A percentile compares a stretch with the other conserved stretches of the same genome.
Conservation (phyloP, 805 yeast species). For the Starmerella floricola region DNA sequence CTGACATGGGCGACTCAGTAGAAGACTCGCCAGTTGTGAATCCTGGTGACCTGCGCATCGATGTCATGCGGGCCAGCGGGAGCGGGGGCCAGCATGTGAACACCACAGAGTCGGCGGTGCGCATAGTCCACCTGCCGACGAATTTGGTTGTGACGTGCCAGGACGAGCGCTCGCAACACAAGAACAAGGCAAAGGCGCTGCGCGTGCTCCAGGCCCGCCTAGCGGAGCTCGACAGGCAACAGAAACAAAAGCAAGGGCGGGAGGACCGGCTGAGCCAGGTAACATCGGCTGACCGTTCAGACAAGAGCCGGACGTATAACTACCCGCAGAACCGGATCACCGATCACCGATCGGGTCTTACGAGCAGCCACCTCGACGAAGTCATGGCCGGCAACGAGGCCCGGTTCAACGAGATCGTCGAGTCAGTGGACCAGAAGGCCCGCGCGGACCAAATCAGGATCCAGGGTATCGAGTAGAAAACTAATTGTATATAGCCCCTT, state of each 20-base stretch:
- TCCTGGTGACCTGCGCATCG: constrained; percentile 81
- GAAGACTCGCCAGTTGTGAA: constrained; percentile 61
- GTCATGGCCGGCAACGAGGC: constrained; percentile 43
- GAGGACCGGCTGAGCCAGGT: constrained; percentile 70
- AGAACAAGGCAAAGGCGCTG: constrained; percentile 86
- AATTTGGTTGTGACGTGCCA: constrained; percentile 84
- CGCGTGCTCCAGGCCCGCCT: constrained; percentile 67
- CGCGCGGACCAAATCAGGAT: constrained; percentile 28
- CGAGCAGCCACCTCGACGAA: constrained; percentile 62
- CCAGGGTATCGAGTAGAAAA: neutral
- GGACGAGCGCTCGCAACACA: constrained; percentile 90
- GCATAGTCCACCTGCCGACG: constrained; percentile 82
- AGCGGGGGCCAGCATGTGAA: constrained; percentile 98
- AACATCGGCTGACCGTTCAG: constrained; percentile 76
- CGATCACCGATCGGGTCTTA: constrained; percentile 79
- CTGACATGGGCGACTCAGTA: constrained; percentile 38
- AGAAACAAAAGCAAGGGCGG: constrained; percentile 52
- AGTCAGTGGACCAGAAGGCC: constrained; percentile 38
- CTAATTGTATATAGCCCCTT: neutral
- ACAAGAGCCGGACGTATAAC: constrained; percentile 87
- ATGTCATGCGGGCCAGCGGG: constrained; percentile 95
- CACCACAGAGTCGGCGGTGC: constrained; percentile 92
- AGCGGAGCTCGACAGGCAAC: constrained; percentile 65
- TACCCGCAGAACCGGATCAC: constrained; percentile 86
- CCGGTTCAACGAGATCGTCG: constrained; percentile 41